phyloP scores from a whole-genome alignment of 2,329 filamentous ascomycete species.

The Aspergillus niger region DNA sequence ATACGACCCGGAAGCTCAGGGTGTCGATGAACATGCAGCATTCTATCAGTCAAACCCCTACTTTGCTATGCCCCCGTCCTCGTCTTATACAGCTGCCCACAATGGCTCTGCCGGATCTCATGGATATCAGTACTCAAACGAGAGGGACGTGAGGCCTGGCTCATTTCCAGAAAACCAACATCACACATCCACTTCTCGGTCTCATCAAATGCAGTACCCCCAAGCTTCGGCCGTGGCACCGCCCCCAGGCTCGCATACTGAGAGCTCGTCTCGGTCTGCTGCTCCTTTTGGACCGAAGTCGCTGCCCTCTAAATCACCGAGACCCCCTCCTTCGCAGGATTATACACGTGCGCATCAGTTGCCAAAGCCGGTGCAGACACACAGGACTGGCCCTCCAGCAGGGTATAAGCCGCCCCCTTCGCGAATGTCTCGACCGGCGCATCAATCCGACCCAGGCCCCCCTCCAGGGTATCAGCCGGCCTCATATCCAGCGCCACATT shows the following conservation, averaged over 20 bases:
- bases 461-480: not conserved
- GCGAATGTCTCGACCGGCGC: not conserved
- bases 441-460: not conserved
- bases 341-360: not conserved
- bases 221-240: not conserved
- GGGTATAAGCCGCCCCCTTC: not conserved
- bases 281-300: not conserved
- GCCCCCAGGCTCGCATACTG: not conserved
- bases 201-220: not conserved
- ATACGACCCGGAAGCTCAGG: conserved; percentile 2
- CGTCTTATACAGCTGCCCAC: not conserved
- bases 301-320: not conserved
- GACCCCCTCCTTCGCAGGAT: not conserved
- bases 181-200: not conserved
- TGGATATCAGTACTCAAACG: not conserved
- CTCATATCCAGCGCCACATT: not conserved
- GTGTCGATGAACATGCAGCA: not conserved
- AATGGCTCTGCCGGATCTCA: not conserved
- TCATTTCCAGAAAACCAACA: not conserved
- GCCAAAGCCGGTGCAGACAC: not conserved
- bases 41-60: conserved; percentile 6
- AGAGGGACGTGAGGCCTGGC: not conserved
- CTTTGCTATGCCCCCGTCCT: not conserved
- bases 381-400: not conserved
- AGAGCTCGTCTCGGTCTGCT: not conserved